Base-by-base conservation (phyloP, 176 grass and related monocot species). In the Rhynchospora breviuscula region DNA sequence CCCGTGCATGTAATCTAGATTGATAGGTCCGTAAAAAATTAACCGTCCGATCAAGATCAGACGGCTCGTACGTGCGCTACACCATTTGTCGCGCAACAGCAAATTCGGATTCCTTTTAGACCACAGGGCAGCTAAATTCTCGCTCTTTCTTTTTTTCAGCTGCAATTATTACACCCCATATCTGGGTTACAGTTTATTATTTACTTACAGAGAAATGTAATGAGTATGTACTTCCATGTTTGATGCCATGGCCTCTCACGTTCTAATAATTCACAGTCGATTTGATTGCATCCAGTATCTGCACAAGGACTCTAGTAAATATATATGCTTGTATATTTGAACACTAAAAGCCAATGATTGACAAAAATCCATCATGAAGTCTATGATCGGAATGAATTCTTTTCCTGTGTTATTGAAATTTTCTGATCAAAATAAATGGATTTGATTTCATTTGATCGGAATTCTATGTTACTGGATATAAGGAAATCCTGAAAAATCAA, bases 271-370 rank as follows among this genome's bases (percentile, higher is more conserved):
- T 93, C 75, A 98, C 89, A 29, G 92, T 95, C 66, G 89, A 83
- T 84, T 91, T 93, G 71, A 98, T 95, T 18, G 91, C 89, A 46
- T 91, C 95, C 82, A 95, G 2, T n/a, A 95, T 79, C 92, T 93
- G 86, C 10, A 89, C 54, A 13, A 86, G 2, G 59, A 35, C 51
- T 52, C 0, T 46, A 57, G 78, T 61, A 53, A 14, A 44, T 29
- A 29, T 1, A 29, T 29, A 29, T 70, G 5, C 70, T 23, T 2
- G 11, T 40, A 63, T 49, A 26, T 33, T 79, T 56, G 25, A 62
- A 25, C 62, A 25, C 9, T 8, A 85, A 73, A 45, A 22, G 52
- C n/a, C 7, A 23, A 57, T 11, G 81, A 14, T 63, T 33, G 7
- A 81, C 47, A 40, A 40, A 29, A 29, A 40, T 40, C 4, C 35